Base-by-base conservation (phyloP, 169 alveolate genomes). In the Plasmodium relictum region DNA sequence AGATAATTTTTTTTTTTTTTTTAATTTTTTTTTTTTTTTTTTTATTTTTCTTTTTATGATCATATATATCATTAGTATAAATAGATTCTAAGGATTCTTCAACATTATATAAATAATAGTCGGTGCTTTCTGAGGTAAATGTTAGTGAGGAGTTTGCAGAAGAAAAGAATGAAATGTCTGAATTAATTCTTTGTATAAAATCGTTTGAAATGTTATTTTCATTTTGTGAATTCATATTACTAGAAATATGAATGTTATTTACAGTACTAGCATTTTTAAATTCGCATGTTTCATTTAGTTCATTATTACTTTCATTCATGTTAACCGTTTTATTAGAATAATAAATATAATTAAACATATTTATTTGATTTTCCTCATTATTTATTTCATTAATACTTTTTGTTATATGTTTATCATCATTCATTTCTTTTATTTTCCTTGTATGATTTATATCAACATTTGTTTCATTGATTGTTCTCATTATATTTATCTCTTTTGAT, bases 151-250 rank as follows among this genome's bases (percentile, higher is more conserved):
- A 86, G 9, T 72, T 70, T 0, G 92, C 92, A 2, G 92, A 86
- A 2, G 92, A 86, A n/a, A 74, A 61, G 9, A 48, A 59, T n/a
- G 92, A 86, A 41, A 86, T 70, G n/a, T 86, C 92, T 9, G 92
- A 86, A 18, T 69, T 26, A 42, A 45, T 22, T 54, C 45, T 16
- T n/a, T 39, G 69, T 44, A 86, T 86, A 37, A 69, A 14, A 5
- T 72, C 92, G 3, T 50, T 63, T 9, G 86, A 71, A 39, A 72
- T 45, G 26, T 61, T 61, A 22, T 58, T 58, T 61, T 71, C 87
- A 44, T 78, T 78, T 20, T 74, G 65, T 37, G 89, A 48, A 65
- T 50, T 78, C 18, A 78, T 44, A 69, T 78, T 86, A 22, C 14
- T 65, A 20, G 59, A 48, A 14, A 45, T 22, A 39, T 37, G 22